Evolutionary conservation across 345 rosid species (phyloP).

Genomic region (Bruguiera gymnorhiza): DNA sequence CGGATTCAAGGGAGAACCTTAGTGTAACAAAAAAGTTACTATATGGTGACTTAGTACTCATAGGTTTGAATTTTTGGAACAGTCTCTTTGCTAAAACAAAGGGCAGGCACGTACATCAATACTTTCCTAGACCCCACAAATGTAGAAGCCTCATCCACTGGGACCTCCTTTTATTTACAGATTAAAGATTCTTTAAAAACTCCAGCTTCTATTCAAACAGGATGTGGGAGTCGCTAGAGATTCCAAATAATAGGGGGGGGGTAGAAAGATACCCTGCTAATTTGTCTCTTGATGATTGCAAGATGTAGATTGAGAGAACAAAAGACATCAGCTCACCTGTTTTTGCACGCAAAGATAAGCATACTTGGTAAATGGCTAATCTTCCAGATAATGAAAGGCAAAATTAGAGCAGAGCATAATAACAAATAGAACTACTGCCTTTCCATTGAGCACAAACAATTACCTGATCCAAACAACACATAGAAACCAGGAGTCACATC

Average conservation of each 20-base stretch:
- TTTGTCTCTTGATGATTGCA: conserved; percentile 91
- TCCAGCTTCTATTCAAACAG: no score
- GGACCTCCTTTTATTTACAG: no score
- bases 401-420: neutral
- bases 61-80: no score
- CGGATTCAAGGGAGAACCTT: no score
- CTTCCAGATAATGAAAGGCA: neutral
- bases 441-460: neutral
- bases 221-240: no score
- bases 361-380: neutral
- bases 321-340: conserved; percentile 80
- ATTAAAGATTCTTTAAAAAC: no score
- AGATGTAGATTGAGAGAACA: conserved; percentile 78
- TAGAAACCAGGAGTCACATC: conserved; percentile 37
- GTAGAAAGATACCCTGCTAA: conserved; percentile 50
- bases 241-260: neutral
- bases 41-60: no score
- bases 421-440: neutral
- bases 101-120: no score
- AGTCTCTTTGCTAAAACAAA: no score
- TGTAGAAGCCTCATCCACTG: no score
- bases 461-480: conserved; percentile 80
- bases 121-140: no score
- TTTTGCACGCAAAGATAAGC: conserved; percentile 13
- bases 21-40: no score